Percentiles rank a stretch among this genome's conserved stretches.
These are phyloP conservation scores for Ajuga chamaepitys DNA, from an alignment of 257 asterid species.

Conservation along the genomic window DNA sequence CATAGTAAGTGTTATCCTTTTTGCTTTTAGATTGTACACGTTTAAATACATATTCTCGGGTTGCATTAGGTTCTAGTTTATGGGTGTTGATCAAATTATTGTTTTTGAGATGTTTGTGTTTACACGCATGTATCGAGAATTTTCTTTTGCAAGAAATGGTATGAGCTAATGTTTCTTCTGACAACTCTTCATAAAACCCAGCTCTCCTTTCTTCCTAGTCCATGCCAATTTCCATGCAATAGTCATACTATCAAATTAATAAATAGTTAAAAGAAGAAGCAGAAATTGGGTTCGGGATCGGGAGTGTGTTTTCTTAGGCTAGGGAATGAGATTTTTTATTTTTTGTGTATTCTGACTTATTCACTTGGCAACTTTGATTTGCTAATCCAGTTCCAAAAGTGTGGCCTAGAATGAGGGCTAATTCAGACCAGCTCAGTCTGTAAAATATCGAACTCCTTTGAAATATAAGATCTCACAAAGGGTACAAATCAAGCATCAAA, in stretches of 20 bases:
- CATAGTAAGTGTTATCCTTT: background rate
- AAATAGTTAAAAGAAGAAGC: background rate
- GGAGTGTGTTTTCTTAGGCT: background rate
- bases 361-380: background rate
- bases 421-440: background rate
- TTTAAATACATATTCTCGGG: background rate
- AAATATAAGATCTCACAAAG: background rate
- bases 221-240: background rate
- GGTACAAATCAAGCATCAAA: background rate
- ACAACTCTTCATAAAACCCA: background rate
- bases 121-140: background rate
- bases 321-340: background rate
- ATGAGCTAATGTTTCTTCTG: background rate
- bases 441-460: background rate
- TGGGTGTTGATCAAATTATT: background rate
- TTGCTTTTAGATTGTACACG: background rate
- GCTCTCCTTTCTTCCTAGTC: background rate
- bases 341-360: background rate
- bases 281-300: background rate
- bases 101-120: background rate
- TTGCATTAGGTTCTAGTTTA: background rate
- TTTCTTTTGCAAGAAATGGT: background rate
- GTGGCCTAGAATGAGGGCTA: background rate
- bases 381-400: background rate
- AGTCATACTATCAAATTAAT: too few relatives aligned